A percentile compares a stretch with the other conserved stretches of the same genome.
These are phyloP conservation scores for Dendryphion nanum DNA, from an alignment of 2,329 filamentous ascomycete genomes.

Conservation along the genomic window DNA sequence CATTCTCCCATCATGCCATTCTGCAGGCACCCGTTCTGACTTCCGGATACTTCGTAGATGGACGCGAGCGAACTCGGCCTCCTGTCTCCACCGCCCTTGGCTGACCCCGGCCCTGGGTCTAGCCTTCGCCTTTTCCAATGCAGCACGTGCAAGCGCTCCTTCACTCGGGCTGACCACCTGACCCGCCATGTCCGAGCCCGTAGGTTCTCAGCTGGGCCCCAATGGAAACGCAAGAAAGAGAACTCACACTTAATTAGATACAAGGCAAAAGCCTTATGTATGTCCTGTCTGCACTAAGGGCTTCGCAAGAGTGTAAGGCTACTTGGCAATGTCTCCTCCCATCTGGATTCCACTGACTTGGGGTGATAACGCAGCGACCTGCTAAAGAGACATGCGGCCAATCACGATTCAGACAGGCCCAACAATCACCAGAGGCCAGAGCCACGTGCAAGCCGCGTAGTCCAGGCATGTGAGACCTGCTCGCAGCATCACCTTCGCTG, in stretches of 20 bases:
- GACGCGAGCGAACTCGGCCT: slow-evolving; percentile 8
- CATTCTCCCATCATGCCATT: neutral
- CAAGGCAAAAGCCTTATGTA: slow-evolving; percentile 46
- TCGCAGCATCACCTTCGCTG: slow-evolving; percentile 54
- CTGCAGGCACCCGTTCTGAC: neutral
- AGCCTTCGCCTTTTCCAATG: slow-evolving; percentile 48
- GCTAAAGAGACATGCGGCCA: slow-evolving; percentile 51
- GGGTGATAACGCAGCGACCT: slow-evolving; percentile 42
- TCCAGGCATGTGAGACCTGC: slow-evolving; percentile 53
- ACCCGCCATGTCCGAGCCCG: slow-evolving; percentile 54
- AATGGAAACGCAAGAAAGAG: no score
- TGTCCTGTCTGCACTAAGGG: slow-evolving; percentile 48
- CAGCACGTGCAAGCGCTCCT: slow-evolving; percentile 52
- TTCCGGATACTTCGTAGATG: no score
- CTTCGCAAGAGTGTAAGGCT: slow-evolving; percentile 44
- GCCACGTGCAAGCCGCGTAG: slow-evolving; percentile 26
- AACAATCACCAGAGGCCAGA: no score
- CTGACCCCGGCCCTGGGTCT: no score
- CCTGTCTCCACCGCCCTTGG: no score
- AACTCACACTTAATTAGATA: slow-evolving; percentile 20
- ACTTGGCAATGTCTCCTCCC: no score
- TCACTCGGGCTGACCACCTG: slow-evolving; percentile 54
- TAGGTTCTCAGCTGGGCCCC: slow-evolving; percentile 21
- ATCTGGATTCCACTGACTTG: no score
- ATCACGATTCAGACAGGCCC: no score